Evolutionary conservation across 2,329 filamentous ascomycete species (phyloP).

Genomic region (Neurospora crassa): DNA sequence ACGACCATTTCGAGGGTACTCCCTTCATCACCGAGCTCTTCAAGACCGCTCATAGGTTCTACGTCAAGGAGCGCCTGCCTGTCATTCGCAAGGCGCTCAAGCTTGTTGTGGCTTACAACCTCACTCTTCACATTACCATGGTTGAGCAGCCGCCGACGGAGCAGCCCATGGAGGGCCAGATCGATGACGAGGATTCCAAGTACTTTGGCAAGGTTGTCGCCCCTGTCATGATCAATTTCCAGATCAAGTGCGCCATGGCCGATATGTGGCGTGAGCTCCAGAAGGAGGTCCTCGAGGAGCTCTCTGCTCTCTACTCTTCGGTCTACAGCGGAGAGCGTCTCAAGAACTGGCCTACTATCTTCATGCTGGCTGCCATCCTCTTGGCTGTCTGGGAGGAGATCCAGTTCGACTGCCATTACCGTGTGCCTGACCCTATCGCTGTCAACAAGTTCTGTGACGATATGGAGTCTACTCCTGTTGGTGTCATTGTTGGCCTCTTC

Average conservation of each 20-base stretch:
- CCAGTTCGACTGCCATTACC: constrained; percentile 97
- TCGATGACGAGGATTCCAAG: constrained; percentile 77
- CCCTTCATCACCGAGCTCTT: constrained; percentile 92
- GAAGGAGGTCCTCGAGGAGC: constrained; percentile 90
- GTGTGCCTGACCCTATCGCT: constrained; percentile 70
- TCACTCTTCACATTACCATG: constrained; percentile 90
- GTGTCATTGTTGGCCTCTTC: constrained; percentile 93
- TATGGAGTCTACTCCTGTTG: constrained; percentile 93
- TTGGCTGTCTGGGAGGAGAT: constrained; percentile 97
- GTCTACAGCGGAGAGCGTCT: constrained; percentile 95
- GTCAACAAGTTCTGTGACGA: constrained; percentile 93
- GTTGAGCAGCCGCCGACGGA: constrained; percentile 82
- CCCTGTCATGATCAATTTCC: constrained; percentile 99
- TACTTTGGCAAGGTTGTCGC: constrained; percentile 86
- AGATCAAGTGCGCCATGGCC: constrained; percentile 94
- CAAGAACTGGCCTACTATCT: constrained; percentile 98
- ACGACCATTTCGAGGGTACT: constrained; percentile 93
- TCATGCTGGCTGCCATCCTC: constrained; percentile 89
- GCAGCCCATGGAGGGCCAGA: constrained; percentile 67
- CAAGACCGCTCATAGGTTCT: constrained; percentile 91
- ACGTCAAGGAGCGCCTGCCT: constrained; percentile 75
- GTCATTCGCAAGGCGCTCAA: constrained; percentile 94
- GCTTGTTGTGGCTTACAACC: constrained; percentile 89
- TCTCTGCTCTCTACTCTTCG: constrained; percentile 88
- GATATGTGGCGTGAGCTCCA: constrained; percentile 98